Percentiles rank a stretch among this genome's conserved stretches.
phyloP scores from a whole-genome alignment of 1,139 yeast species.

The Nakaseomyces sp. region DNA sequence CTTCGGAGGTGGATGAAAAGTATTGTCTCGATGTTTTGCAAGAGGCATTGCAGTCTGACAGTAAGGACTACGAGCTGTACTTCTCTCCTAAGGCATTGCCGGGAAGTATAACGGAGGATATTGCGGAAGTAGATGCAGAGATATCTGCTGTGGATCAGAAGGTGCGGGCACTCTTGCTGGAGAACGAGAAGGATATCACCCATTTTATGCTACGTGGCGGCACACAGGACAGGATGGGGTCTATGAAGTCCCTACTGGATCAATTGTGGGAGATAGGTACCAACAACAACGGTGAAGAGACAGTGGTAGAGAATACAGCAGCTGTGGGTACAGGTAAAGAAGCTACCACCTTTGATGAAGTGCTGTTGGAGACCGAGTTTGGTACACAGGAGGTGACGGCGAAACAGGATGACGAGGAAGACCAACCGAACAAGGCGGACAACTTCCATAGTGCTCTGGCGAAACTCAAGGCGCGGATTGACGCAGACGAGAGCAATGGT shows the following conservation, averaged over 20 bases:
- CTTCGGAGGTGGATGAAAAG: slow-evolving; percentile 5
- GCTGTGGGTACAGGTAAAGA: too few relatives aligned
- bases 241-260: slow-evolving; percentile 29
- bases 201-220: slow-evolving; percentile 28
- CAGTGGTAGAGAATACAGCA: too few relatives aligned
- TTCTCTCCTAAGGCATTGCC: slow-evolving; percentile 26
- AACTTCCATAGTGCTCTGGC: slow-evolving; percentile 30
- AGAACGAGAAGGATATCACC: slow-evolving; percentile 31
- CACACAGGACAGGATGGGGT: slow-evolving; percentile 18
- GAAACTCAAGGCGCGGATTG: slow-evolving; percentile 21
- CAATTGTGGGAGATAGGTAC: slow-evolving; percentile 32
- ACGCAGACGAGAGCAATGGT: slow-evolving; percentile 10
- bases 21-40: slow-evolving; percentile 15
- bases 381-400: neutral
- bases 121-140: slow-evolving; percentile 41
- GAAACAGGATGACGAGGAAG: neutral
- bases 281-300: neutral
- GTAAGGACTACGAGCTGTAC: slow-evolving; percentile 19
- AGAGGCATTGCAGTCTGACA: slow-evolving; percentile 19
- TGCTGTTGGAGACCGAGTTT: neutral
- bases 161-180: slow-evolving; percentile 31
- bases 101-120: slow-evolving; percentile 35
- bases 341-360: slow-evolving; percentile 4
- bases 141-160: slow-evolving; percentile 34
- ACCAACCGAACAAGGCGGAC: slow-evolving; percentile 19